phyloP scores from a whole-genome alignment of 306 rosid species.

The Casuarina glauca region DNA sequence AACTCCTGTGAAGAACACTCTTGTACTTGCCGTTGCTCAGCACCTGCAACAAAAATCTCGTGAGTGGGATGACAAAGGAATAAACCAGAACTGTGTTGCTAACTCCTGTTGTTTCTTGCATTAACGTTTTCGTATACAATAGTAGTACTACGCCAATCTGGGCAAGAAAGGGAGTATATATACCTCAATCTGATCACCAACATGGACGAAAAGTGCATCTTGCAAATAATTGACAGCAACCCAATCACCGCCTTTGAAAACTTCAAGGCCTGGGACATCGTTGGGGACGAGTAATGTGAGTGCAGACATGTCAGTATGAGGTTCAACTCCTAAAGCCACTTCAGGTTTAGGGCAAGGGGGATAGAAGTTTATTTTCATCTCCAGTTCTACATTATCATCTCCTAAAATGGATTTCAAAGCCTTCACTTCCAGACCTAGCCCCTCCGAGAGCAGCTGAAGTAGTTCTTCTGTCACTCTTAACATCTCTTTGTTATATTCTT shows the following conservation, averaged over 20 bases:
- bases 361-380: constrained; percentile 79
- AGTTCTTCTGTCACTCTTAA: constrained; percentile 34
- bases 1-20: constrained; percentile 64
- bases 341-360: constrained; percentile 79
- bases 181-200: constrained; percentile 74
- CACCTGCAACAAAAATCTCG: constrained; percentile 28
- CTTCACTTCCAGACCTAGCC: constrained; percentile 49
- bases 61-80: background rate
- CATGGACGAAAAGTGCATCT: constrained; percentile 50
- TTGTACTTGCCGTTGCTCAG: constrained; percentile 68
- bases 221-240: constrained; percentile 46
- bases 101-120: too few relatives aligned
- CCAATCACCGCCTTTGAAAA: constrained; percentile 53
- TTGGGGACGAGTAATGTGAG: constrained; percentile 58
- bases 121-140: too few relatives aligned
- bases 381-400: constrained; percentile 46
- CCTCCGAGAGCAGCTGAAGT: constrained; percentile 53
- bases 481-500: constrained; percentile 54
- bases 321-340: constrained; percentile 66
- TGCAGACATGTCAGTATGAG: constrained; percentile 81
- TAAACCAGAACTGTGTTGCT: too few relatives aligned
- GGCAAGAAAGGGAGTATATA: background rate
- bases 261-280: constrained; percentile 59
- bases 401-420: constrained; percentile 41
- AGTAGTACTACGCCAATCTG: too few relatives aligned